Evolutionary conservation across 768 basidiomycete genomes (phyloP), one percentile per base, ranked within the genome.

Genomic region (Lactarius akahatsu): DNA sequence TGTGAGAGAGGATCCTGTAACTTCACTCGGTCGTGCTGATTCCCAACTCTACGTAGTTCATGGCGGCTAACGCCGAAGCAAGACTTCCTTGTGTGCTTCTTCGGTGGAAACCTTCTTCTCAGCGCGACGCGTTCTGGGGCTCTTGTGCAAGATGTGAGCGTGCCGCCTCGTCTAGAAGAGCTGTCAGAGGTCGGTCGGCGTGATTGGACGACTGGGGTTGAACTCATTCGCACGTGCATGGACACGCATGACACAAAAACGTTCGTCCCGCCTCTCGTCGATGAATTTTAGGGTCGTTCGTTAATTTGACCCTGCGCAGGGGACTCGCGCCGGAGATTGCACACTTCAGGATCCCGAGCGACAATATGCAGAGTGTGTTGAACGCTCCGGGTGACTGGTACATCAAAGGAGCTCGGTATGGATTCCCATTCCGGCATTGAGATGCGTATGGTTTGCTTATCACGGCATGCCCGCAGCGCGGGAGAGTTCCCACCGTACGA

Each of bases 71-170:
- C 82, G 11, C 91, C 91, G 11, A 96, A 97, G 74, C 96, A 98
- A 79, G 96, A 98, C 74, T 96, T 97, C 74, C 85, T 98, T 40
- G 94, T 92, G 3, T 98, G 96, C 77, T 98, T 97, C 85, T 79
- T 98, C 40, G 94, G 89, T 23, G 96, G 94, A 3, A 92, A 92
- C 0, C 84, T 98, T 63, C 87, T 98, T 82, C 84, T 98, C 3
- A 94, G 96, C 15, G 91, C 93, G 16, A 91, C 90, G 3, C 84
- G 80, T 2, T 78, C 86, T 2, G 89, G 89, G 11, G 82, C 88
- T 0, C 66, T 81, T 20, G 77, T 76, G 3, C 74, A 81, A 11
- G 78, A 76, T 3, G 85, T 90, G 7, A 89, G 89, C 11, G 75
- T 91, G 38, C 92, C 92, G 15, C 92, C 92, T 0, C 79, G 78